These are phyloP conservation scores for Pholiota adiposa DNA, from an alignment of 1,284 basidiomycete species.

Conservation along the genomic window DNA sequence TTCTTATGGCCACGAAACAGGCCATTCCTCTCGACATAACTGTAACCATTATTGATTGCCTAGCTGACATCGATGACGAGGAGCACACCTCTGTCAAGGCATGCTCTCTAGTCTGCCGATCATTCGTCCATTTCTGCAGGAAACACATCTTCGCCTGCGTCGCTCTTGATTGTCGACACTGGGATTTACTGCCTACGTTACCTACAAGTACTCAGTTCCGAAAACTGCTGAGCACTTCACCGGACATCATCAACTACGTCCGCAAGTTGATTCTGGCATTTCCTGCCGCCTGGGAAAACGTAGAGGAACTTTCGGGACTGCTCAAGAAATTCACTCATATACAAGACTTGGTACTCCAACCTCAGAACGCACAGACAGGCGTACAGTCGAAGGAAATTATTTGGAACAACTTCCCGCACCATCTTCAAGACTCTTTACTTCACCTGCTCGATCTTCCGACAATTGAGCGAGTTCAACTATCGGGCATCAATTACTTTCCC, in stretches of 20 bases:
- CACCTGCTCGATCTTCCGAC: neutral
- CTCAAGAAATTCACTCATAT: neutral
- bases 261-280: neutral
- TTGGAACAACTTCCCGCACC: neutral
- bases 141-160: neutral
- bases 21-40: neutral
- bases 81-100: neutral
- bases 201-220: too few species aligned
- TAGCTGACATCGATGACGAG: neutral
- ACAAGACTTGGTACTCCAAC: neutral
- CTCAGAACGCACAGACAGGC: neutral
- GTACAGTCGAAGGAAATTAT: neutral
- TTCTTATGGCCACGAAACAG: neutral
- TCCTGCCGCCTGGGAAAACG: too few species aligned
- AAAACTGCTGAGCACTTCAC: neutral
- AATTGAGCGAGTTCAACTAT: neutral
- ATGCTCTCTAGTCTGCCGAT: neutral
- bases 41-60: neutral
- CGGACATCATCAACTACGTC: neutral
- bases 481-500: neutral
- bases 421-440: neutral
- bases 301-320: neutral
- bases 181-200: too few species aligned
- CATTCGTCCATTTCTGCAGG: neutral
- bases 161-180: neutral